These are phyloP conservation scores for Begonia peltatifolia DNA, from an alignment of 306 rosid genomes.

Conservation along the genomic window DNA sequence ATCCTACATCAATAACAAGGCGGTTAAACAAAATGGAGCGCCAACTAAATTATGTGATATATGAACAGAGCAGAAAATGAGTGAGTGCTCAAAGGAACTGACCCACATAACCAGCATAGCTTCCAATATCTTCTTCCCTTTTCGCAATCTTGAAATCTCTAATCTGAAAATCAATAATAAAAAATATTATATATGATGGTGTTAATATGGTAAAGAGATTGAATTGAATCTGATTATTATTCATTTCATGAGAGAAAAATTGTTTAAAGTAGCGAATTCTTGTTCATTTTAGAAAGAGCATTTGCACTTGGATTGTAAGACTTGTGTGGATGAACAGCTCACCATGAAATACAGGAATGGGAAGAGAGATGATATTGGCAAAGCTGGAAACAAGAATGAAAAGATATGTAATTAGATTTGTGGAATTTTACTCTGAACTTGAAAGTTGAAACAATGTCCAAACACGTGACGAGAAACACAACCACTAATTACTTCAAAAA, in stretches of 20 bases:
- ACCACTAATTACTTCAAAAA: background rate
- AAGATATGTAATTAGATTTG: background rate
- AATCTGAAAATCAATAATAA: slow-evolving; percentile 26
- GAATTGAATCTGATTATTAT: background rate
- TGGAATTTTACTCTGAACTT: no score
- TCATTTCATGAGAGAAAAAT: no score
- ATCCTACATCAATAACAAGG: slow-evolving; percentile 29
- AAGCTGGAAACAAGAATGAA: slow-evolving; percentile 15
- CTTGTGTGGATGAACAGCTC: slow-evolving; percentile 6
- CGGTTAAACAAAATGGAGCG: background rate
- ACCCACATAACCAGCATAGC: slow-evolving; percentile 85
- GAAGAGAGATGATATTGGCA: slow-evolving; percentile 36
- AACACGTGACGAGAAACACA: background rate
- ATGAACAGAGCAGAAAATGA: background rate
- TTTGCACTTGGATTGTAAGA: background rate
- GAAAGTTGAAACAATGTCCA: no score
- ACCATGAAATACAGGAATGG: slow-evolving; percentile 47
- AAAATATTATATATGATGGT: background rate
- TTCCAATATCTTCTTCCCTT: slow-evolving; percentile 60
- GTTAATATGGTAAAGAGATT: background rate
- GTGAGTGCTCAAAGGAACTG: slow-evolving; percentile 12
- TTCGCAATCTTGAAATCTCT: slow-evolving; percentile 70
- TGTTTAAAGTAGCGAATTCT: background rate
- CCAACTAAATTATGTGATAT: background rate
- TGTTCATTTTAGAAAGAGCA: background rate